Evolutionary conservation across 2,329 filamentous ascomycete species (phyloP).

Genomic region (Cadophora gregata): DNA sequence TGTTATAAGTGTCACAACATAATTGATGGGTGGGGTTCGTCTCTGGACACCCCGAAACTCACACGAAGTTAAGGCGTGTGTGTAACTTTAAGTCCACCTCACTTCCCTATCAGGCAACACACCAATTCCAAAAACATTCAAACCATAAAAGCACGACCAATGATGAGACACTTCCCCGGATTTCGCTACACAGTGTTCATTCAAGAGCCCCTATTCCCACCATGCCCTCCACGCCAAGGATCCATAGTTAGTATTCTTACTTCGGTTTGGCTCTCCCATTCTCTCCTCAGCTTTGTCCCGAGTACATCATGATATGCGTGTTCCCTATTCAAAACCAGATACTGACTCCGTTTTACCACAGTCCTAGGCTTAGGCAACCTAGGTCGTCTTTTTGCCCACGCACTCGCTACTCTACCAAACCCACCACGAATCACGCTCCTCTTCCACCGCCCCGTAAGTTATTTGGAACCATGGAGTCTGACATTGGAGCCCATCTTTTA

Average conservation of each 20-base stretch:
- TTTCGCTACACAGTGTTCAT: not conserved
- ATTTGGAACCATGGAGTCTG: too few relatives aligned
- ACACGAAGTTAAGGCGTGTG: not conserved
- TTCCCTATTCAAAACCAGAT: not conserved
- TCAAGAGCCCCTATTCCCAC: not conserved
- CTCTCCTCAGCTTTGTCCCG: not conserved
- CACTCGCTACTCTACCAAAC: constrained; percentile 54
- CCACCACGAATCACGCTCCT: constrained; percentile 73
- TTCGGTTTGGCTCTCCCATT: not conserved
- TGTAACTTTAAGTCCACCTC: not conserved
- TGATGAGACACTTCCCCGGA: not conserved
- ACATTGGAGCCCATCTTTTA: too few relatives aligned
- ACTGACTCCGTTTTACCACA: not conserved
- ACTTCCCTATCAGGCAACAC: constrained; percentile 1
- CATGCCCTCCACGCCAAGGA: not conserved
- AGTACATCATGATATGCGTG: not conserved
- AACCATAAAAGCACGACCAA: not conserved
- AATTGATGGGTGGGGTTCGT: not conserved
- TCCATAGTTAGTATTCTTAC: constrained; percentile 55
- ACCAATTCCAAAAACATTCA: too few relatives aligned
- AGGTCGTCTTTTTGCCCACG: constrained; percentile 78
- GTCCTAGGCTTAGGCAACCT: constrained; percentile 82
- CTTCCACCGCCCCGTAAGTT: constrained; percentile 59
- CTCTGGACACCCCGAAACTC: not conserved
- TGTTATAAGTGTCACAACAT: too few relatives aligned